These are phyloP conservation scores for Coemansia sp. DNA, from an alignment of 192 early-diverging fungal species.

Conservation along the genomic window DNA sequence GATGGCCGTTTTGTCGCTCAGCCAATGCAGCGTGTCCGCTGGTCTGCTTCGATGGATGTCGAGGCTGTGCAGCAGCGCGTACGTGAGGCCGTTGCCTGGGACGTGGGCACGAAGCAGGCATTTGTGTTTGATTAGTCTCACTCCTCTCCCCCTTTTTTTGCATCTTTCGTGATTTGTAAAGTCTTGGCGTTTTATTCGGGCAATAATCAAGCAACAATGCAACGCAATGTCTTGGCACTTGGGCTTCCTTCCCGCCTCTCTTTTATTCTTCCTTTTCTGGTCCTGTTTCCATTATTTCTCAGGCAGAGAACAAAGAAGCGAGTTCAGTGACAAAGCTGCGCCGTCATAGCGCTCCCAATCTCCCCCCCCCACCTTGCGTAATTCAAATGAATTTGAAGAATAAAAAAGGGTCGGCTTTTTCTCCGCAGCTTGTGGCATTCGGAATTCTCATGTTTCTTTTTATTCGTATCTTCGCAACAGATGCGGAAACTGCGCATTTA, in stretches of 20 bases:
- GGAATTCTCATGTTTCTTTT: no score
- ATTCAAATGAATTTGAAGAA: no score
- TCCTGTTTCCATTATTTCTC: no score
- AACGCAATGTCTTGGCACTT: neutral
- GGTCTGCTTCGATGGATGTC: neutral
- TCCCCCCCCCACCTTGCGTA: no score
- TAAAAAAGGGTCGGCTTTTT: no score
- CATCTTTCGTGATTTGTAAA: neutral
- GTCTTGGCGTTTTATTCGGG: neutral
- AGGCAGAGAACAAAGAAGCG: no score
- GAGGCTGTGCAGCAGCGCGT: constrained; percentile 10
- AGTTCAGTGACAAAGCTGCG: no score
- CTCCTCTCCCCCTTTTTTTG: neutral
- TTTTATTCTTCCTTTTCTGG: no score
- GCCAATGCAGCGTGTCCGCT: constrained; percentile 15
- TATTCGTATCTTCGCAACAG: neutral
- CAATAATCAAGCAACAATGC: neutral
- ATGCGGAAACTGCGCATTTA: neutral
- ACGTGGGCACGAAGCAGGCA: constrained; percentile 20
- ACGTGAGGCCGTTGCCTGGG: constrained; percentile 21
- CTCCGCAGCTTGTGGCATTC: neutral
- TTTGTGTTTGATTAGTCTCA: constrained; percentile 14
- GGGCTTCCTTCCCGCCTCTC: neutral
- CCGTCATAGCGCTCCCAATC: no score
- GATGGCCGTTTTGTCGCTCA: constrained; percentile 16